phyloP scores from a whole-genome alignment of 208 protist species.

The Vickermania spadyakhi region DNA sequence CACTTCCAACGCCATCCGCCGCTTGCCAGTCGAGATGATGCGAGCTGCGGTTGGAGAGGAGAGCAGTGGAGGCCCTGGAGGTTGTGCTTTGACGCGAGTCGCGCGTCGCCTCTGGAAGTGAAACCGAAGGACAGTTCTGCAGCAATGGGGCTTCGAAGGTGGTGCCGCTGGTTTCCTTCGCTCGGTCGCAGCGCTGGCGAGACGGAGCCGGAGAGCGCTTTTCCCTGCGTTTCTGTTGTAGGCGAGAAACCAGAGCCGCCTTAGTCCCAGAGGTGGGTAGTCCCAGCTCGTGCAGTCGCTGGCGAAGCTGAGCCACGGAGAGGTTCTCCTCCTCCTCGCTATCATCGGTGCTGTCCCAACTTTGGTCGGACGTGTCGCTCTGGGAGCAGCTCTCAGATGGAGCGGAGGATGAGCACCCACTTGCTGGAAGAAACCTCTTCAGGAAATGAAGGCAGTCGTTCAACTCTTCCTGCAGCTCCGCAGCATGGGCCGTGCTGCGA shows the following conservation, averaged over 20 bases:
- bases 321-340: background rate
- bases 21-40: too few species aligned
- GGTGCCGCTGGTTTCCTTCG: too few species aligned
- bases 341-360: background rate
- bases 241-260: constrained; percentile 29
- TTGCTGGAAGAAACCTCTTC: constrained; percentile 6
- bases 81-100: too few species aligned
- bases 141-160: too few species aligned
- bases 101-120: too few species aligned
- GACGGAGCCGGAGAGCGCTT: too few species aligned
- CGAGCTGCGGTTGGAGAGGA: background rate
- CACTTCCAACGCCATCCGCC: too few species aligned
- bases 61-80: background rate
- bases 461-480: constrained; percentile 23
- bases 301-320: constrained; percentile 3
- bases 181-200: background rate
- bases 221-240: constrained; percentile 7
- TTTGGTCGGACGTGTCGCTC: background rate
- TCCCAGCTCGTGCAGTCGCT: constrained; percentile 20
- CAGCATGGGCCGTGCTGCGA: constrained; percentile 27
- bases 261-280: constrained; percentile 48
- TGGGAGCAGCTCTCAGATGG: background rate
- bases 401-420: constrained; percentile 3
- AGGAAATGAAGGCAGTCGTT: constrained; percentile 33
- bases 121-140: too few species aligned